These are phyloP conservation scores for Colletotrichum simmondsii DNA, from an alignment of 2,329 filamentous ascomycete species.

Conservation along the genomic window DNA sequence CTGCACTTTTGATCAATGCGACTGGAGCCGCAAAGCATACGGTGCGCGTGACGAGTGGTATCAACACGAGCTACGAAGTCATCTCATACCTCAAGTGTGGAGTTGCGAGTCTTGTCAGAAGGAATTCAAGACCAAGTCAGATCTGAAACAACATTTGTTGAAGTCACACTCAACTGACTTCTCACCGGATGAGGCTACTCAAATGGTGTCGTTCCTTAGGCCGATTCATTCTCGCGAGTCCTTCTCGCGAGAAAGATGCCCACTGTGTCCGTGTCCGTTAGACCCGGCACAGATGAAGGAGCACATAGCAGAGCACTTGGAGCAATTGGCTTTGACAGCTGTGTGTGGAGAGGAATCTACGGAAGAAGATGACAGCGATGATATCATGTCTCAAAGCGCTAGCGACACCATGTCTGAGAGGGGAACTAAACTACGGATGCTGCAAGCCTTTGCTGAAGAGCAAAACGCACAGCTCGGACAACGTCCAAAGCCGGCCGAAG, in stretches of 20 bases:
- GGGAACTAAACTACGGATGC: background rate
- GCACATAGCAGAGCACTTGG: slow-evolving; percentile 12
- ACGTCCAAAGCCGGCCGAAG: background rate
- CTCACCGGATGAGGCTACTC: background rate
- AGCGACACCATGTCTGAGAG: slow-evolving; percentile 13
- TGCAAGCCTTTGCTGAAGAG: slow-evolving; percentile 9
- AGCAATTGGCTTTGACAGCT: background rate
- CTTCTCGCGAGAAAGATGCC: slow-evolving; percentile 1
- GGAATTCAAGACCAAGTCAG: background rate
- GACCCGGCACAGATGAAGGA: slow-evolving; percentile 1
- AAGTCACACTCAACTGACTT: background rate
- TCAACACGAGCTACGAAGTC: slow-evolving; percentile 4
- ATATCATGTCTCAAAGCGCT: slow-evolving; percentile 17
- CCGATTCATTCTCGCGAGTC: background rate
- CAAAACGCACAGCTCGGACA: background rate
- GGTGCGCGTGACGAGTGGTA: slow-evolving; percentile 18
- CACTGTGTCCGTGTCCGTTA: background rate
- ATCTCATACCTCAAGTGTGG: slow-evolving; percentile 9
- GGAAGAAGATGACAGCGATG: slow-evolving; percentile 8
- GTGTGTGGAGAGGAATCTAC: background rate
- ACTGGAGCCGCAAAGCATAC: slow-evolving; percentile 4
- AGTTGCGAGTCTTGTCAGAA: slow-evolving; percentile 3
- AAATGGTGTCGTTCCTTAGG: background rate
- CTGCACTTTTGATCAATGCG: slow-evolving; percentile 25
- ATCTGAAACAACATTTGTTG: background rate